Conservation (phyloP, 106 monocot species). For the Narthecium ossifragum region DNA sequence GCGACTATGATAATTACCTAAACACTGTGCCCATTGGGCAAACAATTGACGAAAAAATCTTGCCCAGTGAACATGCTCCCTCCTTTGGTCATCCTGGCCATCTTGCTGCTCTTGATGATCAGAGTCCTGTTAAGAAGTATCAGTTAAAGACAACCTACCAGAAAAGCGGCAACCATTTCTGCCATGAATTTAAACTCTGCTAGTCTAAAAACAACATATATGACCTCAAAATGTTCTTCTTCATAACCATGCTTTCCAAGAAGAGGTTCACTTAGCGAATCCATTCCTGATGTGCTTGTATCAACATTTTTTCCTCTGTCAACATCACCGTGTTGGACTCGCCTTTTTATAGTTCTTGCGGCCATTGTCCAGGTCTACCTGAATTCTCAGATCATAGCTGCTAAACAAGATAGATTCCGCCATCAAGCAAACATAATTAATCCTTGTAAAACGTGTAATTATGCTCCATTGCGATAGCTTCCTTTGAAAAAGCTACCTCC, state of each 20-base stretch:
- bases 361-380: no score
- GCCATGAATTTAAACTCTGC: neutral
- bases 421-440: no score
- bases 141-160: neutral
- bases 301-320: conserved; percentile 66
- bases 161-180: neutral
- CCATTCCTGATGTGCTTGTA: conserved; percentile 23
- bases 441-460: no score
- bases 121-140: conserved; percentile 23
- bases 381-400: no score
- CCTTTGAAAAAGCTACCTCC: no score
- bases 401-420: no score
- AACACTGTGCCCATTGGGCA: conserved; percentile 84
- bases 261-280: conserved; percentile 70
- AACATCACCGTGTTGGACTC: conserved; percentile 66
- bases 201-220: neutral
- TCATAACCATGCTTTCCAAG: conserved; percentile 39
- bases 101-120: conserved; percentile 28
- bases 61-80: conserved; percentile 70
- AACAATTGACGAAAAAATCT: conserved; percentile 66
- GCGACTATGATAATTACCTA: conserved; percentile 43
- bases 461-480: no score
- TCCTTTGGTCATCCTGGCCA: conserved; percentile 47
- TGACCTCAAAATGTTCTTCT: conserved; percentile 34
- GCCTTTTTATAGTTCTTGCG: conserved; percentile 53